Evolutionary conservation across 2,329 filamentous ascomycete species (phyloP).

Genomic region (Orbilia brochopaga): DNA sequence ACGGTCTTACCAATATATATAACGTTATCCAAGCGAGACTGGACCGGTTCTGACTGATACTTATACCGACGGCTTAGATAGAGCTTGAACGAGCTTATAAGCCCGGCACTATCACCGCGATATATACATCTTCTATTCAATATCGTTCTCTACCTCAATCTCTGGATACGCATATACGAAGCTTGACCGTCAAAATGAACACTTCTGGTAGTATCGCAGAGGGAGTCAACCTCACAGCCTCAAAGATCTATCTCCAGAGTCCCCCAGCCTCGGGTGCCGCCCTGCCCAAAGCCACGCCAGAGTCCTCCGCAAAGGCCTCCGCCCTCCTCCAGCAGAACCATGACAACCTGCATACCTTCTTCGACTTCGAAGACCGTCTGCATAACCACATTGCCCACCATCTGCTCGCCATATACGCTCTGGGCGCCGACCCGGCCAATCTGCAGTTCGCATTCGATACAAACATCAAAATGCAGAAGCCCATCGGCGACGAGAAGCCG

Average conservation of each 20-base stretch:
- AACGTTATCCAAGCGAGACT: too few species aligned
- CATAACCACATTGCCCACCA: slow-evolving; percentile 87
- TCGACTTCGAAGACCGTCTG: slow-evolving; percentile 71
- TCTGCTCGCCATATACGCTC: slow-evolving; percentile 75
- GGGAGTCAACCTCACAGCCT: slow-evolving; percentile 7
- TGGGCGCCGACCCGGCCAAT: slow-evolving; percentile 68
- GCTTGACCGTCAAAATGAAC: background rate
- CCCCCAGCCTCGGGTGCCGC: slow-evolving; percentile 19
- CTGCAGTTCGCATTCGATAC: slow-evolving; percentile 70
- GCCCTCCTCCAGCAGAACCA: slow-evolving; percentile 78
- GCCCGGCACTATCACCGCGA: too few species aligned
- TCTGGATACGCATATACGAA: too few species aligned
- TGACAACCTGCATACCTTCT: slow-evolving; percentile 75
- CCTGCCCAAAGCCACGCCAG: slow-evolving; percentile 58
- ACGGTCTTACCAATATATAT: too few species aligned
- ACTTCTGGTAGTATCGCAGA: background rate
- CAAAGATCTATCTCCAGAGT: slow-evolving; percentile 21
- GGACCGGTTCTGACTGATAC: too few species aligned
- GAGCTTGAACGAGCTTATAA: too few species aligned
- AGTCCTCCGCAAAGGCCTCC: slow-evolving; percentile 68
- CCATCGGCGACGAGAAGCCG: slow-evolving; percentile 60
- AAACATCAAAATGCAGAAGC: slow-evolving; percentile 68
- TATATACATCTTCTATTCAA: too few species aligned
- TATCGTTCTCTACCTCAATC: background rate
- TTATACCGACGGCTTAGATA: too few species aligned